Conservation (phyloP, 2,329 filamentous ascomycete genomes). For the Alternaria sp. region DNA sequence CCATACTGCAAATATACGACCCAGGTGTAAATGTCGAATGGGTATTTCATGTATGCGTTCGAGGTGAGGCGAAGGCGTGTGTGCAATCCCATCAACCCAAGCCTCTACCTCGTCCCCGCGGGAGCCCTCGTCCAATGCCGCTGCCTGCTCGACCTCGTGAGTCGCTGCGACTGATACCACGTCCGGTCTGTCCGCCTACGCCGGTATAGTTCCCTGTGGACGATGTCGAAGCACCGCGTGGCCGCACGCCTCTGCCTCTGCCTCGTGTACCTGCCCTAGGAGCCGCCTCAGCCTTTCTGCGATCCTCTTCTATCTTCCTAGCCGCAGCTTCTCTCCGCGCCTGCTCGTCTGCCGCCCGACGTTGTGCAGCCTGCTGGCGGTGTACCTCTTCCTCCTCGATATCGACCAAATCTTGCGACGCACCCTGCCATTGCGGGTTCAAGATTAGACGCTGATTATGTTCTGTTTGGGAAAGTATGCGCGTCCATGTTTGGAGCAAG, state of each 20-base stretch:
- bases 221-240: conserved; percentile 38
- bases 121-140: conserved; percentile 52
- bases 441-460: conserved; percentile 94
- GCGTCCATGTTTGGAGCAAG: conserved; percentile 92
- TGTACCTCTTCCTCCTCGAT: conserved; percentile 79
- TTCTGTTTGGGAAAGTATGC: conserved; percentile 94
- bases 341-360: conserved; percentile 78
- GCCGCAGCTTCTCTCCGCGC: conserved; percentile 73
- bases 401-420: conserved; percentile 83
- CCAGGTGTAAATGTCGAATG: not conserved
- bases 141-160: conserved; percentile 52
- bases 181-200: conserved; percentile 55
- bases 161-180: conserved; percentile 56
- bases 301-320: conserved; percentile 58
- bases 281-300: conserved; percentile 65
- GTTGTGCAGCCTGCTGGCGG: conserved; percentile 77
- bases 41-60: not conserved
- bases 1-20: not conserved
- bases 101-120: conserved; percentile 39
- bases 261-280: conserved; percentile 49
- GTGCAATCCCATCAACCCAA: conserved; percentile 19
- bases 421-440: conserved; percentile 87
- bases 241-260: conserved; percentile 44
- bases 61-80: not conserved
- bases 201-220: conserved; percentile 50